Conservation (phyloP, 768 basidiomycete genomes). For the Russula griseocarnosa region DNA sequence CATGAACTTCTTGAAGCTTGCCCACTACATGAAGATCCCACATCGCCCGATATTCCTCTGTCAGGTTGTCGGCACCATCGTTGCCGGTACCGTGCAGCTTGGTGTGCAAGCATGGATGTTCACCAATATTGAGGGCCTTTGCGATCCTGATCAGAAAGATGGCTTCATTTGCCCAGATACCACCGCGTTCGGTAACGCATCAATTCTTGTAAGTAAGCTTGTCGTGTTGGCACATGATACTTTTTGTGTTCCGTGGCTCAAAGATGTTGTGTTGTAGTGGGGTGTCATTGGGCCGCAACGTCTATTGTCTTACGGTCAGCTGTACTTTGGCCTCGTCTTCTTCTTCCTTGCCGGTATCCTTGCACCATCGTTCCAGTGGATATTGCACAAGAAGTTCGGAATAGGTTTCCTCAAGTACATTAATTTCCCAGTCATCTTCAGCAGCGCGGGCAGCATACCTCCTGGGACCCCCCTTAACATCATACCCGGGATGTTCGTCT, state of each 20-base stretch:
- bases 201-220: conserved; percentile 39
- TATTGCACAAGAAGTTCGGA: neutral
- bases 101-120: conserved; percentile 74
- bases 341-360: conserved; percentile 80
- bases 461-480: conserved; percentile 43
- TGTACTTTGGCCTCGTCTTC: conserved; percentile 43
- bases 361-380: conserved; percentile 53
- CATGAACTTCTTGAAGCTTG: conserved; percentile 74
- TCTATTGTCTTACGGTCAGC: neutral
- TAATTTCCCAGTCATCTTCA: conserved; percentile 47
- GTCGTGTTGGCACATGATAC: neutral
- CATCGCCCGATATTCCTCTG: conserved; percentile 61
- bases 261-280: conserved; percentile 27
- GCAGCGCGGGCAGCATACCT: conserved; percentile 39
- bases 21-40: conserved; percentile 67
- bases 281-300: conserved; percentile 74
- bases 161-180: too few species aligned
- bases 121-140: conserved; percentile 42
- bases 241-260: neutral
- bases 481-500: conserved; percentile 38
- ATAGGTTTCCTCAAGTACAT: conserved; percentile 49
- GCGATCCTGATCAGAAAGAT: too few species aligned
- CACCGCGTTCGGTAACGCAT: too few species aligned
- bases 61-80: too few species aligned
- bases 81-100: too few species aligned